Conservation (phyloP, 2,329 filamentous ascomycete species). For the Curvularia spicifera region DNA sequence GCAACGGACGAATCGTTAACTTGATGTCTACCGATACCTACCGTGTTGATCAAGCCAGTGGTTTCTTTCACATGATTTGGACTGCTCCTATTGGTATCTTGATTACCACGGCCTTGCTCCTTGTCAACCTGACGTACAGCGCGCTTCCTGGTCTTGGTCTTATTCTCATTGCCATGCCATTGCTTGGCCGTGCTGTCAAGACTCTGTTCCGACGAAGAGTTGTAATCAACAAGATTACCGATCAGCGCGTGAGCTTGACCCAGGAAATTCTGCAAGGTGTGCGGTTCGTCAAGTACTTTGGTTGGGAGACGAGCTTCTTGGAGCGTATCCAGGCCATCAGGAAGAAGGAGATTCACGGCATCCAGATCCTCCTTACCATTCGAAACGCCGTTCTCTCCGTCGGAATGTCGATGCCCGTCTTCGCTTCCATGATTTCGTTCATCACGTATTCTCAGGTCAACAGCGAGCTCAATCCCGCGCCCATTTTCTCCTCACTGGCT, state of each 20-base stretch:
- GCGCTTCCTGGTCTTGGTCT: conserved; percentile 87
- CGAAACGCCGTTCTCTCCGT: conserved; percentile 85
- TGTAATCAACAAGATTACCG: conserved; percentile 89
- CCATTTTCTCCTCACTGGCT: conserved; percentile 90
- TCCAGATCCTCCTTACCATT: conserved; percentile 82
- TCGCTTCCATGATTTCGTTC: conserved; percentile 93
- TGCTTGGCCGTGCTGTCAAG: conserved; percentile 78
- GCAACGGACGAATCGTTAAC: conserved; percentile 89
- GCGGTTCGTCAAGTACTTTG: conserved; percentile 95
- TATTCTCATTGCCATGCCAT: conserved; percentile 76
- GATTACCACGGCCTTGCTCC: conserved; percentile 77
- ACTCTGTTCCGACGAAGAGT: conserved; percentile 76
- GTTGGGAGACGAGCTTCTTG: conserved; percentile 90
- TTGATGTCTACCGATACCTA: conserved; percentile 96
- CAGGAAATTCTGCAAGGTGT: conserved; percentile 92
- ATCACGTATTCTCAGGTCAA: conserved; percentile 75
- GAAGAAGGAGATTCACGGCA: conserved; percentile 76
- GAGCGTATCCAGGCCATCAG: conserved; percentile 76
- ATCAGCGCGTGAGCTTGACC: conserved; percentile 87
- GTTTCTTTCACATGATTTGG: conserved; percentile 92
- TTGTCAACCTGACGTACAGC: conserved; percentile 89
- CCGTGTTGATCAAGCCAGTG: conserved; percentile 85
- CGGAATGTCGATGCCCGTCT: conserved; percentile 86
- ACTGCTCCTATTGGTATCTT: conserved; percentile 79
- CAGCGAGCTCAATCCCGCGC: conserved; percentile 73